Base-by-base conservation (phyloP, 805 yeast species). In the Starmera pachycereana region DNA sequence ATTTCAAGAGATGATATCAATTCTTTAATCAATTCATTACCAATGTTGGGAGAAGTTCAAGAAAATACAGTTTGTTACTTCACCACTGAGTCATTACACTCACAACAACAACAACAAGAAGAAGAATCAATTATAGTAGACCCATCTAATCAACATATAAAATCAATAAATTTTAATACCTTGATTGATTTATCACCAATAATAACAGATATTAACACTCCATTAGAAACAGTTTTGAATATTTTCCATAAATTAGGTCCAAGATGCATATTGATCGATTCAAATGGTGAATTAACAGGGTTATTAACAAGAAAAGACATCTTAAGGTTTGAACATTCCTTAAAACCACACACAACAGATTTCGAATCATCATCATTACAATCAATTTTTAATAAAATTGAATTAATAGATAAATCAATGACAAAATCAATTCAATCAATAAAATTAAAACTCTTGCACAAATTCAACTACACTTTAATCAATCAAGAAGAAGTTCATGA, bases 241-340 rank as follows among this genome's bases (percentile, higher is more conserved):
- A 60, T 87, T 19, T 90, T 92, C 56, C 71, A 75, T 43, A 78
- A 81, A 47, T 54, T 88, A 27, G 96, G 97, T 0, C 95, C 96
- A 8, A 66, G 83, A 35, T 71, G 78, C 27, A 68, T 92, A 1
- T 66, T 81, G 33, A 80, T 85, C 2, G 81, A 79, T 40, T 68
- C 75, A 9, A 60, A 69, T 28, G 92, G 89, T 2, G 45, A 54
- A 3, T 53, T 86, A 13, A 69, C 68, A 12, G 98, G 98, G 0
- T 53, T 86, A n/a, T 62, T 94, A 2, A 86, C 96, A 0, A 70
- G 89, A 42, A 92, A 92, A 52, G 97, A 89, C 53, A 66, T 90
- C 13, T 59, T 89, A 38, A 68, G 79, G 44, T 86, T 73, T 50
- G 82, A 79, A 47, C 55, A 65, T 42, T 44, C 42, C 6, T 47